Conservation (phyloP, 192 early-diverging fungal genomes). For the Polychytrium aggregatum region DNA sequence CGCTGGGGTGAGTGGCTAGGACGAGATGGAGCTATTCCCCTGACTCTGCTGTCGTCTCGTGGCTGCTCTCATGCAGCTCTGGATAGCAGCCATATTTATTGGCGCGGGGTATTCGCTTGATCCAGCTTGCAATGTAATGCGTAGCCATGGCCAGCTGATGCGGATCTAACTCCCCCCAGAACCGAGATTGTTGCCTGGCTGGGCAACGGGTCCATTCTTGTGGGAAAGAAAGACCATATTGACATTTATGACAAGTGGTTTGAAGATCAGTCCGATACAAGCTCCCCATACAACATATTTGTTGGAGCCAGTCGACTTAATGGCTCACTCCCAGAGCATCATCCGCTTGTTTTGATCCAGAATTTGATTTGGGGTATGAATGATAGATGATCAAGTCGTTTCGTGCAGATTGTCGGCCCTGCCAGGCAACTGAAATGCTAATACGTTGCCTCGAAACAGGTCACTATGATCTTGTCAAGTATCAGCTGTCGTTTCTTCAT, state of each 20-base stretch:
- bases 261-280: slow-evolving; percentile 16
- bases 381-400: no score
- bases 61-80: no score
- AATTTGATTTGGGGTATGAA: slow-evolving; percentile 69
- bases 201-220: slow-evolving; percentile 43
- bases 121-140: slow-evolving; percentile 17
- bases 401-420: no score
- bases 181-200: slow-evolving; percentile 21
- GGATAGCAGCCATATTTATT: no score
- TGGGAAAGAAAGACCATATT: slow-evolving; percentile 41
- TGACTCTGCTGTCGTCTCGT: no score
- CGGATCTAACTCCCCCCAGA: no score
- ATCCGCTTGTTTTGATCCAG: slow-evolving; percentile 56
- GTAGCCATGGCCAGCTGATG: slow-evolving; percentile 24
- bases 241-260: slow-evolving; percentile 57
- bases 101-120: no score
- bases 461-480: slow-evolving; percentile 41
- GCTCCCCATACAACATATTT: slow-evolving; percentile 9
- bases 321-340: slow-evolving; percentile 57
- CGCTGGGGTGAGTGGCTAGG: no score
- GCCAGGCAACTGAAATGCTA: no score
- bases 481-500: slow-evolving; percentile 51
- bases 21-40: no score
- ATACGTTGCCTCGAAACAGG: no score
- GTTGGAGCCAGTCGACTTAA: slow-evolving; percentile 22